Conservation (phyloP, 495 filamentous ascomycete genomes). For the Poronia punctata region DNA sequence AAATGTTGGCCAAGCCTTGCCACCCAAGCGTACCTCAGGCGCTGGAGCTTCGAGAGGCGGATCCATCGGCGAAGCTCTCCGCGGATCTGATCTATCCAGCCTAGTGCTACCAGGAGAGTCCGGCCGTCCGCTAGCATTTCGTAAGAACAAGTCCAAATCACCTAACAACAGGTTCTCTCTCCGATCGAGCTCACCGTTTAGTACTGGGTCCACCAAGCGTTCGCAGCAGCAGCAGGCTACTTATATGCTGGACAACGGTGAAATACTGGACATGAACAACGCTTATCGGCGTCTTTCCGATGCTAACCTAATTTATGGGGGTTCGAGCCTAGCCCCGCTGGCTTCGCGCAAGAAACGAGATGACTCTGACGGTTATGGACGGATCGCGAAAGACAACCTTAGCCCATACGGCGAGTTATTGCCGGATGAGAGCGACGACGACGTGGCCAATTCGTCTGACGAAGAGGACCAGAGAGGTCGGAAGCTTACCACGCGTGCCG, state of each 20-base stretch:
- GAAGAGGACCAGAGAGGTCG: conserved; percentile 46
- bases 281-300: conserved; percentile 61
- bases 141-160: conserved; percentile 55
- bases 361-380: conserved; percentile 41
- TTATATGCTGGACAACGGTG: conserved; percentile 43
- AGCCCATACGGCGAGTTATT: conserved; percentile 53
- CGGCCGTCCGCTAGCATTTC: conserved; percentile 39
- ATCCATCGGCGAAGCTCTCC: conserved; percentile 45
- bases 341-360: conserved; percentile 39
- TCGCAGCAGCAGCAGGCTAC: conserved; percentile 27
- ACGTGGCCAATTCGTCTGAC: conserved; percentile 40
- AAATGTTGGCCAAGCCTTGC: conserved; percentile 35
- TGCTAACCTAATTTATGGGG: conserved; percentile 49
- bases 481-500: conserved; percentile 34
- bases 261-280: conserved; percentile 49
- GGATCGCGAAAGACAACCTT: conserved; percentile 68
- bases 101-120: conserved; percentile 37
- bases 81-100: conserved; percentile 36
- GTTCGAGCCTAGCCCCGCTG: conserved; percentile 48
- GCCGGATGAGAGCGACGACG: conserved; percentile 47
- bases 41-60: conserved; percentile 31
- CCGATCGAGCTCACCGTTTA: conserved; percentile 54
- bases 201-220: conserved; percentile 30
- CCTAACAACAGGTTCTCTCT: conserved; percentile 47
- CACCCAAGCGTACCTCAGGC: conserved; percentile 35